Conservation (phyloP, 495 filamentous ascomycete genomes). For the Cudoniella acicularis region DNA sequence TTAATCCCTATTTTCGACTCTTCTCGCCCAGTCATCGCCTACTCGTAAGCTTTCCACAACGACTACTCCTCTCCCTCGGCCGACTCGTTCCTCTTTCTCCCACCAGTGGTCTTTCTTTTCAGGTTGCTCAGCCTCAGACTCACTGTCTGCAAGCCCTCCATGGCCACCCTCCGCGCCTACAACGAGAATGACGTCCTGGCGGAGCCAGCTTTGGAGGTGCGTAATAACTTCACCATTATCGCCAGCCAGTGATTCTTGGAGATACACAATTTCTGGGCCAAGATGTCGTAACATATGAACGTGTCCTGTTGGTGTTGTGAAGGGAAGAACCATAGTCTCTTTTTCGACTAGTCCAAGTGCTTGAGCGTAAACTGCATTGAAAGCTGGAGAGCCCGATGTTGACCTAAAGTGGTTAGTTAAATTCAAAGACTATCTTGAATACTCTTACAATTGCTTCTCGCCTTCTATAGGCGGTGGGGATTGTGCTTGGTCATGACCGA, state of each 20-base stretch:
- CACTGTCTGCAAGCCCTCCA: slow-evolving; percentile 84
- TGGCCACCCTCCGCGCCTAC: slow-evolving; percentile 81
- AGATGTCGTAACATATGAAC: slow-evolving; percentile 82
- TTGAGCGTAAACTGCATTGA: slow-evolving; percentile 72
- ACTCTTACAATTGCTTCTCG: slow-evolving; percentile 48
- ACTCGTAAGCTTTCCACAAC: slow-evolving; percentile 75
- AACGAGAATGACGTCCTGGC: slow-evolving; percentile 74
- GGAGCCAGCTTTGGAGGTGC: slow-evolving; percentile 77
- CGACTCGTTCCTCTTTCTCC: slow-evolving; percentile 75
- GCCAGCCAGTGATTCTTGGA: slow-evolving; percentile 75
- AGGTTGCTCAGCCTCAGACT: slow-evolving; percentile 68
- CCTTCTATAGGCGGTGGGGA: slow-evolving; percentile 59
- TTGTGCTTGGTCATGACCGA: slow-evolving; percentile 68
- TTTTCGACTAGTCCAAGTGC: slow-evolving; percentile 74
- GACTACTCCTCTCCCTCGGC: slow-evolving; percentile 79
- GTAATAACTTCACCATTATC: slow-evolving; percentile 64
- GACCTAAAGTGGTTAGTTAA: slow-evolving; percentile 24
- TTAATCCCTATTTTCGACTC: slow-evolving; percentile 70
- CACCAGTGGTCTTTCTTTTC: slow-evolving; percentile 71
- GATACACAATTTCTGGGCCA: slow-evolving; percentile 75
- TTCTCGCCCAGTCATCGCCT: slow-evolving; percentile 78
- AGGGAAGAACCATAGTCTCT: slow-evolving; percentile 80
- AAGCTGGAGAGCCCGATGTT: slow-evolving; percentile 47
- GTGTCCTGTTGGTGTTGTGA: slow-evolving; percentile 72
- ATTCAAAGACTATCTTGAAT: slow-evolving; percentile 22